phyloP scores from a whole-genome alignment of 1,284 basidiomycete species.

The Mycosarcoma mackinlayi region DNA sequence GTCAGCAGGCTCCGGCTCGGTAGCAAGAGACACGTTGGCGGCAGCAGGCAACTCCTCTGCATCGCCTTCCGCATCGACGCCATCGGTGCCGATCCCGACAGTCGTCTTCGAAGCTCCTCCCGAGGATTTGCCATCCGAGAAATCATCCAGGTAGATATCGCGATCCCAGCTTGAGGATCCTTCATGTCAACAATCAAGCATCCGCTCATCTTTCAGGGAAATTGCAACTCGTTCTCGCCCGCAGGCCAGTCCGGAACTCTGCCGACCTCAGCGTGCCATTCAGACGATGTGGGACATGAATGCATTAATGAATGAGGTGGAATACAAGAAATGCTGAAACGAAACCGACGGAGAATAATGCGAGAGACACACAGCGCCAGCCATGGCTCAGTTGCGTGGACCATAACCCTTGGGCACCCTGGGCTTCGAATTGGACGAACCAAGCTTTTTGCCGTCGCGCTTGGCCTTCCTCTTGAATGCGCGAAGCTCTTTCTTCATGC shows the following conservation, averaged over 20 bases:
- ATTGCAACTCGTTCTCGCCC: neutral
- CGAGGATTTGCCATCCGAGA: slow-evolving; percentile 27
- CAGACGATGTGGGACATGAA: neutral
- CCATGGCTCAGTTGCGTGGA: slow-evolving; percentile 26
- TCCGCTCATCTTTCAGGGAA: neutral
- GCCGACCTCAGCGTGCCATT: too few relatives aligned
- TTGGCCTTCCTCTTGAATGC: slow-evolving; percentile 63
- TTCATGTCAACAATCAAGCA: neutral
- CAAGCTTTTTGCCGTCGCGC: slow-evolving; percentile 65
- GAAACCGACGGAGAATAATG: neutral
- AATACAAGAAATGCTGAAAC: slow-evolving; percentile 12
- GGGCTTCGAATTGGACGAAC: slow-evolving; percentile 47
- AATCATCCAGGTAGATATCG: slow-evolving; percentile 12
- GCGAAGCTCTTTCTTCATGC: slow-evolving; percentile 67
- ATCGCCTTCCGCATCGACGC: slow-evolving; percentile 11
- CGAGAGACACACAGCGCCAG: neutral
- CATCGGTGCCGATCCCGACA: slow-evolving; percentile 27
- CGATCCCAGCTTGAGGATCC: neutral
- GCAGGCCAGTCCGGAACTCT: too few relatives aligned
- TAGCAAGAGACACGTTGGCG: slow-evolving; percentile 7
- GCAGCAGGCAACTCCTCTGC: neutral
- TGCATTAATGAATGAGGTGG: neutral
- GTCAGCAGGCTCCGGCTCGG: slow-evolving; percentile 19
- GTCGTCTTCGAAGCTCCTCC: slow-evolving; percentile 49
- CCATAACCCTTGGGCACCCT: slow-evolving; percentile 58